Evolutionary conservation across 192 early-diverging fungal genomes (phyloP).

Genomic region (Phlyctochytrium planicorne): DNA sequence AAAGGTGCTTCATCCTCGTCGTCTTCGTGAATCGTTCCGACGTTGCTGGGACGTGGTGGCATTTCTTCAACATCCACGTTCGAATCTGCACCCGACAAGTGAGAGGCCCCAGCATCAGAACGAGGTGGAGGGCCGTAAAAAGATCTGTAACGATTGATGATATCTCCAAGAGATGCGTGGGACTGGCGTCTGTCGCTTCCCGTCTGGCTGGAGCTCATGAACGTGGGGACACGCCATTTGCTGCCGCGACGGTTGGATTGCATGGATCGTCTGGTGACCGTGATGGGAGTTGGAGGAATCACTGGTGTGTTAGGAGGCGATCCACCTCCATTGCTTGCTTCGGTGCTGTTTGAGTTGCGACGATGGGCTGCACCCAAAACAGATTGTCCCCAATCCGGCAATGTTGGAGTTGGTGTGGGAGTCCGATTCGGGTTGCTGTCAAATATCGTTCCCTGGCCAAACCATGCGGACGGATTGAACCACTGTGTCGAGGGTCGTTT

Average conservation of each 20-base stretch:
- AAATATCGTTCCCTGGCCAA: too few relatives aligned
- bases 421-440: too few relatives aligned
- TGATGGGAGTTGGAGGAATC: too few relatives aligned
- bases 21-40: background rate
- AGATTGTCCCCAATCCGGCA: too few relatives aligned
- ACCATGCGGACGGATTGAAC: too few relatives aligned
- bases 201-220: background rate
- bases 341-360: too few relatives aligned
- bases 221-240: background rate
- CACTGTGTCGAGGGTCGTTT: too few relatives aligned
- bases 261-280: background rate
- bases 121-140: background rate
- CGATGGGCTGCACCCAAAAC: too few relatives aligned
- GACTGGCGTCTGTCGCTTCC: background rate
- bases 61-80: too few relatives aligned
- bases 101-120: background rate
- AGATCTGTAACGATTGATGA: background rate
- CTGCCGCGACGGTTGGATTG: background rate
- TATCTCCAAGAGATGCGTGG: background rate
- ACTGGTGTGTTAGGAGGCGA: too few relatives aligned
- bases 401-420: too few relatives aligned
- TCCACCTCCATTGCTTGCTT: too few relatives aligned
- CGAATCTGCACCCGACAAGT: background rate
- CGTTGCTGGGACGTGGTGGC: background rate
- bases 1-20: background rate